Evolutionary conservation across 2,329 filamentous ascomycete genomes (phyloP).

Genomic region (Sporothrix schenckii): DNA sequence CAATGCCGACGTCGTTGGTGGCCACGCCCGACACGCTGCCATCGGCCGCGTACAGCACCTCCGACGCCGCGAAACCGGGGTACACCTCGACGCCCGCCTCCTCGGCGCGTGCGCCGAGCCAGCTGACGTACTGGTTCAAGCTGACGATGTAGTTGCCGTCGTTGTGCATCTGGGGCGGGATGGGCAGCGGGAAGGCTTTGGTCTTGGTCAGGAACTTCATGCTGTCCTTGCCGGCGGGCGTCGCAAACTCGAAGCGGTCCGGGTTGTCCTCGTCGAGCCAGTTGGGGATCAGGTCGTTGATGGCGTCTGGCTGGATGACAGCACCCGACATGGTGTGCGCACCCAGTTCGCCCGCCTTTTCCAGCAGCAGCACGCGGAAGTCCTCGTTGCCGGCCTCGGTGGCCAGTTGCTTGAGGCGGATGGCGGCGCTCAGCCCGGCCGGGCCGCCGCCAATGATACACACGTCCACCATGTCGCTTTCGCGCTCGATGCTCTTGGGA

Average conservation of each 20-base stretch:
- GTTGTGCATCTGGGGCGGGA: slow-evolving; percentile 97
- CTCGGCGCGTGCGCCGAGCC: slow-evolving; percentile 95
- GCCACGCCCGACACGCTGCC: slow-evolving; percentile 92
- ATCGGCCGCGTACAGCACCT: slow-evolving; percentile 83
- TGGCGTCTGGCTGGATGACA: slow-evolving; percentile 84
- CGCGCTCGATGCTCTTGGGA: slow-evolving; percentile 72
- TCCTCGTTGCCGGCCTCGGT: slow-evolving; percentile 95
- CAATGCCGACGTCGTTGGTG: slow-evolving; percentile 90
- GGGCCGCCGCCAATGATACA: slow-evolving; percentile 97
- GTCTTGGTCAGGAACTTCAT: slow-evolving; percentile 94
- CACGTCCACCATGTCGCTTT: slow-evolving; percentile 92
- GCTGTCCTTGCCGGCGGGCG: slow-evolving; percentile 77
- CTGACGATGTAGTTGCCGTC: slow-evolving; percentile 97
- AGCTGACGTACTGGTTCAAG: slow-evolving; percentile 91
- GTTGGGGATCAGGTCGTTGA: slow-evolving; percentile 89
- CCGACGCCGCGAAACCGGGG: slow-evolving; percentile 90
- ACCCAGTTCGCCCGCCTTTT: slow-evolving; percentile 93
- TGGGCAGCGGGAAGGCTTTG: slow-evolving; percentile 75
- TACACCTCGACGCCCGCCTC: slow-evolving; percentile 96
- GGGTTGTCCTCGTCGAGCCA: slow-evolving; percentile 91
- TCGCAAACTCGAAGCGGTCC: slow-evolving; percentile 82
- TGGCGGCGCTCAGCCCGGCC: slow-evolving; percentile 87
- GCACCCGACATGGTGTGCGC: slow-evolving; percentile 96
- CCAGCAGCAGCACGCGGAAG: slow-evolving; percentile 87
- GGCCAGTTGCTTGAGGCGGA: slow-evolving; percentile 91